These are phyloP conservation scores for Plasmopara halstedii DNA, from an alignment of 352 stramenopile genomes.

Conservation along the genomic window DNA sequence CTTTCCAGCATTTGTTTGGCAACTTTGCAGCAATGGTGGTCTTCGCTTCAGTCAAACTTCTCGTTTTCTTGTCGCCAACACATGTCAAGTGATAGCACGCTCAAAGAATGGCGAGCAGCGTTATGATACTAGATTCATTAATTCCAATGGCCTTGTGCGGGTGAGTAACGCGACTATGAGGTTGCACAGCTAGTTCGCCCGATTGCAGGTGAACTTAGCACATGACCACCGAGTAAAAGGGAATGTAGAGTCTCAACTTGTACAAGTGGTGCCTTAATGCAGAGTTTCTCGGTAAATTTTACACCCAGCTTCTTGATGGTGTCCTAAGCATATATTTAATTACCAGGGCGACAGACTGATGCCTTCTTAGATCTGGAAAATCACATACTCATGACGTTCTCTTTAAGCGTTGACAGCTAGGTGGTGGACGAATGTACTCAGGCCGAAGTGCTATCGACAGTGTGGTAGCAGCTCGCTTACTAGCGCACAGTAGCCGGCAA, in stretches of 20 bases:
- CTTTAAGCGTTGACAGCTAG: no score
- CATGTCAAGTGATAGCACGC: conserved; percentile 29
- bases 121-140: conserved; percentile 31
- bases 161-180: conserved; percentile 37
- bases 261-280: conserved; percentile 40
- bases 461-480: conserved; percentile 14
- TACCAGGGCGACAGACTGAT: no score
- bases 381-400: conserved; percentile 26
- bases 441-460: conserved; percentile 15
- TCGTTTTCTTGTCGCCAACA: conserved; percentile 38
- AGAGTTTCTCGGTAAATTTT: conserved; percentile 41
- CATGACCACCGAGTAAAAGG: conserved; percentile 23
- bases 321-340: conserved; percentile 28
- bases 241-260: conserved; percentile 21
- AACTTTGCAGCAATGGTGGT: conserved; percentile 10
- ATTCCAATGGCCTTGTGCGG: conserved; percentile 29
- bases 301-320: no score
- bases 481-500: conserved; percentile 7
- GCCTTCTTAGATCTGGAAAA: no score
- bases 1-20: conserved; percentile 1
- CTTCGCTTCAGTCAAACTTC: conserved; percentile 40
- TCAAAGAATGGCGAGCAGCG: conserved; percentile 33
- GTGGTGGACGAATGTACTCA: conserved; percentile 27
- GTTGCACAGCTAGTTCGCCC: conserved; percentile 34
- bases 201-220: conserved; percentile 34